Base-by-base conservation (phyloP, 2,329 filamentous ascomycete species). In the Alternaria arbusti region DNA sequence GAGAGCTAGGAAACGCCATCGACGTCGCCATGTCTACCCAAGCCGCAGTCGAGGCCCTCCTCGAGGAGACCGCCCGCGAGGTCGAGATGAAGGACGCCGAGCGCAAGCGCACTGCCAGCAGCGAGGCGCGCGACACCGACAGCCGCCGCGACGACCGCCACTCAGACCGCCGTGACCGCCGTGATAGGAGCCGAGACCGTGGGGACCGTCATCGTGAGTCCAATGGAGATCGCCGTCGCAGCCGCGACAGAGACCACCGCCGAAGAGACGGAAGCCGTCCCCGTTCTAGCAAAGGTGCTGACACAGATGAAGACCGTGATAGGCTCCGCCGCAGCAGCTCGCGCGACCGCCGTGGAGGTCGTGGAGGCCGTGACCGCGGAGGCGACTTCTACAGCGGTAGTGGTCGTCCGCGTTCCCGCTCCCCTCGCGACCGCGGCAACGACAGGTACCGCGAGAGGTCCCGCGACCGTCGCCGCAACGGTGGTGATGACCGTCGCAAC, bases 41-140 rank as follows among this genome's bases (percentile, higher is more conserved):
- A 80, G 84, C 90, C 71, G 93, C 97, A 78, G 93, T 97, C 74
- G 94, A 97, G 85, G 93, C 93, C 70, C 87, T 97, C 69, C 89
- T 97, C 72, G 94, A 97, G 82, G 92, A 73, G 60, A 70, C 70
- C 15, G 72, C 68, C 32, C 66, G 65, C 59, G 71, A 75, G 20
- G 62, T 70, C 47, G 67, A 71, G 52, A 69, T 63, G 54, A 70
- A 64, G 49, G 50, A 58, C 36, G 64, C 59, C 46, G 64, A 60
- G 59, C 68, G 64, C 57, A 54, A 60, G 59, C 68, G 64, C 57
- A 54, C 61, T 28, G 65, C 68, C 15, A 70, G 69, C 56, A 64
- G 57, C 49, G 70, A 70, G 43, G 64, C 63, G 17, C 71, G 68
- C 69, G 87, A 69, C 50, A 57, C 59, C 45, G 64, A 68, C 68